These are phyloP conservation scores for Xerocomellus dryophilus DNA, from an alignment of 768 basidiomycete species.

Conservation along the genomic window DNA sequence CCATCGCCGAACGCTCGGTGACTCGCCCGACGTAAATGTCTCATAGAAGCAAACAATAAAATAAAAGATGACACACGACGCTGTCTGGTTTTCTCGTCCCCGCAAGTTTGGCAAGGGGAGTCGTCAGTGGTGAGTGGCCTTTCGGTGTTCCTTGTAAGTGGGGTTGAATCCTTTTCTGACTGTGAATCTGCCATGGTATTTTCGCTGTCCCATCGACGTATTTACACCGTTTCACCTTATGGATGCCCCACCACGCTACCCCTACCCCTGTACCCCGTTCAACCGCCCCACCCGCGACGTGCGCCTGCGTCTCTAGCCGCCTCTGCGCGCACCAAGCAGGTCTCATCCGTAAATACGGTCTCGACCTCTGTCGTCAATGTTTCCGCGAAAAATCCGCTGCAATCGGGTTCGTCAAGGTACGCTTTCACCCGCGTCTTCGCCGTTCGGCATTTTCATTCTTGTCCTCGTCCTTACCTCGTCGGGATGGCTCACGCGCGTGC, in stretches of 20 bases:
- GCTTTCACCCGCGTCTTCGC: too few species aligned
- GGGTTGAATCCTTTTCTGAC: neutral
- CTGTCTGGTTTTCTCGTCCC: conserved; percentile 96
- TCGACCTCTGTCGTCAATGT: conserved; percentile 97
- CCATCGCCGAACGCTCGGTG: neutral
- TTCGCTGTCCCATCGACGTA: neutral
- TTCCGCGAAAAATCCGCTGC: conserved; percentile 94
- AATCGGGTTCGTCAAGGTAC: conserved; percentile 93
- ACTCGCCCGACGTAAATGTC: neutral
- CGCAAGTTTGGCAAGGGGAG: conserved; percentile 94
- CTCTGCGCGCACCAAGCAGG: conserved; percentile 96
- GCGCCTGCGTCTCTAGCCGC: conserved; percentile 51
- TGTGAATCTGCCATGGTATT: neutral
- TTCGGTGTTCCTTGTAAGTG: neutral
- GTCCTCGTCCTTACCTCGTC: neutral
- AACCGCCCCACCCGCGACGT: neutral
- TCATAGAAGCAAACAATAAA: conserved; percentile 32
- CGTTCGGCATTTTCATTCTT: too few species aligned
- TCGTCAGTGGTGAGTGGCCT: conserved; percentile 77
- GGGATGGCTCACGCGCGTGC: neutral
- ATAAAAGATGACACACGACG: conserved; percentile 99
- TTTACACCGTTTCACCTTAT: neutral
- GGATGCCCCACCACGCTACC: too few species aligned
- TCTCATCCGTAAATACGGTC: conserved; percentile 95
- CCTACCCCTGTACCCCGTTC: too few species aligned